Percentiles rank a stretch among this genome's conserved stretches.
phyloP scores from a whole-genome alignment of 257 asterid species.

The Ajuga chamaepitys region DNA sequence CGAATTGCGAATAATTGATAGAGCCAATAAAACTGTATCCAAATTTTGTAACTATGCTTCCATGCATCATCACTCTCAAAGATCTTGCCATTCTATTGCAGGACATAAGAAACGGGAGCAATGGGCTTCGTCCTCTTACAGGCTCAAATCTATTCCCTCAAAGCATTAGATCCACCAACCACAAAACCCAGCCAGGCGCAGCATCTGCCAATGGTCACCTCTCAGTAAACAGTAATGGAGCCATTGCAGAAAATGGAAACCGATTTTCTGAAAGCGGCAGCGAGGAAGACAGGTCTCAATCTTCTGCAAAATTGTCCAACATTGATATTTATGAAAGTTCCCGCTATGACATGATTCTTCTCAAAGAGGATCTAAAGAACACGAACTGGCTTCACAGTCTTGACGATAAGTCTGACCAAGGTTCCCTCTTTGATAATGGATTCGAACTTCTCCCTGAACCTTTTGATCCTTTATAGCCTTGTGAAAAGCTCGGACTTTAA shows the following conservation, averaged over 20 bases:
- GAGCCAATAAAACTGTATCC: too few species aligned
- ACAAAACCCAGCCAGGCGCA: conserved; percentile 41
- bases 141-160: conserved; percentile 91
- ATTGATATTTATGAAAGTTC: conserved; percentile 80
- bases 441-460: conserved; percentile 91
- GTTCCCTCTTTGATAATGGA: conserved; percentile 74
- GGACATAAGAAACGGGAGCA: conserved; percentile 71
- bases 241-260: conserved; percentile 44
- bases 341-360: conserved; percentile 76
- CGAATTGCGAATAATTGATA: too few species aligned
- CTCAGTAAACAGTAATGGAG: conserved; percentile 25
- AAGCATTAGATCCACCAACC: conserved; percentile 74
- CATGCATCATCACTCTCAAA: conserved; percentile 18
- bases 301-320: conserved; percentile 48
- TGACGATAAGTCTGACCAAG: conserved; percentile 80
- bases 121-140: conserved; percentile 55
- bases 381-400: conserved; percentile 81
- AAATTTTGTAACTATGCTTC: too few species aligned
- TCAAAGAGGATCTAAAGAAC: conserved; percentile 84
- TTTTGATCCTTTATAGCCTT: conserved; percentile 55
- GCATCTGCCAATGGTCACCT: conserved; percentile 39
- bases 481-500: conserved; percentile 13
- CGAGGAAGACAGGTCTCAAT: conserved; percentile 48
- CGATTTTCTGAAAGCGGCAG: conserved; percentile 52
- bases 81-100: conserved; percentile 29